phyloP scores from a whole-genome alignment of 164 flowering plant genomes.

The Malania oleifera region DNA sequence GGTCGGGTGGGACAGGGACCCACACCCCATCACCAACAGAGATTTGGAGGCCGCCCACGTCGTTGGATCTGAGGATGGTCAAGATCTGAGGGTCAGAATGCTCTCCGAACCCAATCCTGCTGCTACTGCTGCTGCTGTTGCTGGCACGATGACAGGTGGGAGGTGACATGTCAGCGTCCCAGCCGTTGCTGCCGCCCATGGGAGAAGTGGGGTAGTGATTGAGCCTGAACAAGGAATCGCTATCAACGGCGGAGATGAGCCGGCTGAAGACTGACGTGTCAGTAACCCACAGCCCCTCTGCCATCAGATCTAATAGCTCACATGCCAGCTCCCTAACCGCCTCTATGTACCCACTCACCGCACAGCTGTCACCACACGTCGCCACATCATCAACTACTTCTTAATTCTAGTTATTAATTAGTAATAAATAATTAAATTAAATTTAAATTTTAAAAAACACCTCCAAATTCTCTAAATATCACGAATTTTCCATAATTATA shows the following conservation, averaged over 20 bases:
- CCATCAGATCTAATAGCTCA: conserved; percentile 46
- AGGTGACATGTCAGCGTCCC: conserved; percentile 3
- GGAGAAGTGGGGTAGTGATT: conserved; percentile 48
- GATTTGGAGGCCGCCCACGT: conserved; percentile 57
- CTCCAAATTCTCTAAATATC: too few relatives aligned
- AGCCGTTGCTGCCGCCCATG: conserved; percentile 6
- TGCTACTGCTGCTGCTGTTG: not conserved
- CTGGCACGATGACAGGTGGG: conserved; percentile 1
- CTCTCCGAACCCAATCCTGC: conserved; percentile 61
- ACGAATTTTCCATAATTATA: too few relatives aligned
- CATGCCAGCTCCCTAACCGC: conserved; percentile 36
- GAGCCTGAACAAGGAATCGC: conserved; percentile 47
- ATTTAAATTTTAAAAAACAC: too few relatives aligned
- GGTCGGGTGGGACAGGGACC: conserved; percentile 64
- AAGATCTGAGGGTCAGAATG: conserved; percentile 73
- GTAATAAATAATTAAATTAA: too few relatives aligned
- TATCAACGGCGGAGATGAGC: conserved; percentile 37
- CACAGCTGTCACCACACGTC: conserved; percentile 24
- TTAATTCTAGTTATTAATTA: too few relatives aligned
- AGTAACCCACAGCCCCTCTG: conserved; percentile 41
- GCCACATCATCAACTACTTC: too few relatives aligned
- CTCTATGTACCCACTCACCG: conserved; percentile 31
- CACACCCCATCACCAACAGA: conserved; percentile 38
- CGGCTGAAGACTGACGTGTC: conserved; percentile 34
- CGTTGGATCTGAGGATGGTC: conserved; percentile 60